These are phyloP conservation scores for Lipomyces sp. DNA, from an alignment of 805 yeast species.

Conservation along the genomic window DNA sequence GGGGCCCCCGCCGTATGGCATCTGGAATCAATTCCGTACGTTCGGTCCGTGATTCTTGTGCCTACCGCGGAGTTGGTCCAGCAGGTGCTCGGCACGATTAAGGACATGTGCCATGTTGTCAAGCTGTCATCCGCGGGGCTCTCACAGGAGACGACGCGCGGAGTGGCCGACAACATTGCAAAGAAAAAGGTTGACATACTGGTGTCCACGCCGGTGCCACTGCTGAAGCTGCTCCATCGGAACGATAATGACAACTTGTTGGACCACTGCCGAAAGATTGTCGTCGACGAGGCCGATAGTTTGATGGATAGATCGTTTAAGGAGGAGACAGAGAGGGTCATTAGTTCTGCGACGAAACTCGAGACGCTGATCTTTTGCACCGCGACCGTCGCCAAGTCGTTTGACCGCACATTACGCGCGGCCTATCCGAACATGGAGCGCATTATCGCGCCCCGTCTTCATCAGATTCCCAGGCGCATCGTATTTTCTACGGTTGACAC, in stretches of 20 bases:
- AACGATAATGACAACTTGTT: slow-evolving; percentile 38
- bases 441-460: slow-evolving; percentile 77
- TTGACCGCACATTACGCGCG: slow-evolving; percentile 56
- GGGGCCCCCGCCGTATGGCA: slow-evolving; percentile 40
- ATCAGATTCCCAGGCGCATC: slow-evolving; percentile 74
- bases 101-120: slow-evolving; percentile 27
- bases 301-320: slow-evolving; percentile 77
- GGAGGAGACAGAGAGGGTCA: slow-evolving; percentile 49
- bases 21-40: slow-evolving; percentile 40
- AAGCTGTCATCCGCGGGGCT: slow-evolving; percentile 34
- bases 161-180: slow-evolving; percentile 29
- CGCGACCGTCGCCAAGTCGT: slow-evolving; percentile 83
- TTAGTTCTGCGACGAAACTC: slow-evolving; percentile 41
- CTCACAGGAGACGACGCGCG: slow-evolving; percentile 18
- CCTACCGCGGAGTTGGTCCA: slow-evolving; percentile 88
- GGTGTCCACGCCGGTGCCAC: slow-evolving; percentile 68
- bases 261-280: slow-evolving; percentile 43
- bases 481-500: slow-evolving; percentile 75
- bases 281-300: slow-evolving; percentile 93
- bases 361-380: slow-evolving; percentile 72
- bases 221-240: slow-evolving; percentile 35
- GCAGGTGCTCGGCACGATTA: slow-evolving; percentile 58
- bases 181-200: slow-evolving; percentile 64
- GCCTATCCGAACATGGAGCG: slow-evolving; percentile 64
- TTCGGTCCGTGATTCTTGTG: slow-evolving; percentile 71